Conservation (phyloP, 2,329 filamentous ascomycete genomes). For the Alternaria sp. region DNA sequence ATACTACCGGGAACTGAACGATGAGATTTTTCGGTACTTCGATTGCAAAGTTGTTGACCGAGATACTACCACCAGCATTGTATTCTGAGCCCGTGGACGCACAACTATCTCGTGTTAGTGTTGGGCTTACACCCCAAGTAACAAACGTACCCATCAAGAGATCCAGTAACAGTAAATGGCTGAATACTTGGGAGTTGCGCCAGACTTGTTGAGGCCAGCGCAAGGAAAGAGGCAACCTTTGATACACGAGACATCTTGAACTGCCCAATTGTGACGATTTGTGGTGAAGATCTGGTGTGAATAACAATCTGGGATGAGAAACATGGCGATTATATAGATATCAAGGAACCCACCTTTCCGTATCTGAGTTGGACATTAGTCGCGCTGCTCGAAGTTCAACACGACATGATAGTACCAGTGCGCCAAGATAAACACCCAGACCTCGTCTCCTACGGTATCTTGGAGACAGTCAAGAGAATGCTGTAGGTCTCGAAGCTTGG, state of each 20-base stretch:
- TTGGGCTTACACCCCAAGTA: not conserved
- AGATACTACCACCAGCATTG: constrained; percentile 59
- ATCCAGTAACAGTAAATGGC: constrained; percentile 40
- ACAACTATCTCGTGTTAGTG: constrained; percentile 27
- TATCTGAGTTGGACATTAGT: not conserved
- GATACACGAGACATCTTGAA: constrained; percentile 31
- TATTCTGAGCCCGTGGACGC: constrained; percentile 31
- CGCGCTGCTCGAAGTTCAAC: not conserved
- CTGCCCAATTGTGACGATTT: not conserved
- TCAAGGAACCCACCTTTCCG: not conserved
- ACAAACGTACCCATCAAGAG: constrained; percentile 36
- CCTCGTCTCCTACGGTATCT: not conserved
- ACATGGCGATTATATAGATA: constrained; percentile 21
- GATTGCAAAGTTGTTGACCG: constrained; percentile 57
- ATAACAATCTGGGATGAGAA: not conserved
- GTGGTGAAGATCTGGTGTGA: constrained; percentile 4
- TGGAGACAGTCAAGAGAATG: constrained; percentile 2
- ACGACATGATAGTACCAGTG: not conserved
- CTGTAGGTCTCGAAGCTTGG: constrained; percentile 18
- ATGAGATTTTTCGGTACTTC: constrained; percentile 61
- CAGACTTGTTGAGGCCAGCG: constrained; percentile 27
- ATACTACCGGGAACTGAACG: constrained; percentile 60
- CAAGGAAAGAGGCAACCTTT: constrained; percentile 25
- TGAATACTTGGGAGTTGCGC: constrained; percentile 36
- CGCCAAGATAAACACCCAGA: constrained; percentile 3